Evolutionary conservation across 1,284 basidiomycete genomes (phyloP).

Genomic region (Coniferiporia weirii): DNA sequence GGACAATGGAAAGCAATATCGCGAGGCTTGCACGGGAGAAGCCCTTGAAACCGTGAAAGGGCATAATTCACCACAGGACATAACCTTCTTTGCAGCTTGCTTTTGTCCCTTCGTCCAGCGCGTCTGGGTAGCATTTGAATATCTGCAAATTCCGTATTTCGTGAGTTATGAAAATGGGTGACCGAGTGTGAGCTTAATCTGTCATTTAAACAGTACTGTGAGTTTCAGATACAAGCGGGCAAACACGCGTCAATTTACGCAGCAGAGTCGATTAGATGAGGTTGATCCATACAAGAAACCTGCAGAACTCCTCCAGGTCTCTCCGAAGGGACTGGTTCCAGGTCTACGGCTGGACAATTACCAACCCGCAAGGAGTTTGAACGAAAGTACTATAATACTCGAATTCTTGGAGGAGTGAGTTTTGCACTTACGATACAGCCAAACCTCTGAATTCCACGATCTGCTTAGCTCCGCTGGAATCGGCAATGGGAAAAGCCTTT

Average conservation of each 20-base stretch:
- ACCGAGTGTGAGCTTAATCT: too few species aligned
- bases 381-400: constrained; percentile 69
- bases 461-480: constrained; percentile 39
- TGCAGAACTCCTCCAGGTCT: constrained; percentile 67
- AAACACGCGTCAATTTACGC: background rate
- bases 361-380: constrained; percentile 49
- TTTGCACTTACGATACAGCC: background rate
- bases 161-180: constrained; percentile 28
- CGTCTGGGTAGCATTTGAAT: constrained; percentile 64
- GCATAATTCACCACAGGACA: constrained; percentile 40
- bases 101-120: constrained; percentile 76
- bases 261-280: constrained; percentile 43
- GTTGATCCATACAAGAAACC: constrained; percentile 83
- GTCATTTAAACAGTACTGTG: constrained; percentile 1
- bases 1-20: constrained; percentile 48
- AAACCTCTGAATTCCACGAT: background rate
- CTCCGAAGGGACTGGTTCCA: constrained; percentile 76
- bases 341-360: constrained; percentile 53
- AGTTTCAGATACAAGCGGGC: background rate
- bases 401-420: constrained; percentile 72
- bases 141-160: constrained; percentile 56
- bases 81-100: constrained; percentile 64
- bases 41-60: constrained; percentile 51
- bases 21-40: constrained; percentile 51
- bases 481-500: constrained; percentile 43